phyloP scores from a whole-genome alignment of 306 rosid genomes.

The Lotus japonicus region DNA sequence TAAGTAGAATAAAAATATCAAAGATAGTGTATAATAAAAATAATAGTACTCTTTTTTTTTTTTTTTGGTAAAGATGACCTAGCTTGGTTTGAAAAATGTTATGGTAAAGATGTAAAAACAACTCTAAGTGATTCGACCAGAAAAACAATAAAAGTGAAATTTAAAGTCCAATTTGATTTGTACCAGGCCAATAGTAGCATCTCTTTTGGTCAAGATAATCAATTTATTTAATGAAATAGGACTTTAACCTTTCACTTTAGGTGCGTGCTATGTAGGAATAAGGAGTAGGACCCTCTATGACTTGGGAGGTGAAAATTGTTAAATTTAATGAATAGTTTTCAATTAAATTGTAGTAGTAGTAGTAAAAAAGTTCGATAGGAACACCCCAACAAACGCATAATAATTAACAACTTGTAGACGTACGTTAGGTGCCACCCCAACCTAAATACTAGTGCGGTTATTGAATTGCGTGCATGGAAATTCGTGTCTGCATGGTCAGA shows the following conservation, averaged over 20 bases:
- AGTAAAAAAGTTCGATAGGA: background rate
- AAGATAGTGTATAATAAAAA: too few relatives aligned
- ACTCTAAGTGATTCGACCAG: too few relatives aligned
- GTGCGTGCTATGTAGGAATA: background rate
- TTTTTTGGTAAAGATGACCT: too few relatives aligned
- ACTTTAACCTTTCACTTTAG: background rate
- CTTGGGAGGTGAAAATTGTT: background rate
- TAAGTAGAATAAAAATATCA: too few relatives aligned
- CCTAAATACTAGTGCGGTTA: background rate
- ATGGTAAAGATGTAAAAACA: too few relatives aligned
- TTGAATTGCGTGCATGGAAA: constrained; percentile 11
- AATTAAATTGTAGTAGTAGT: too few relatives aligned
- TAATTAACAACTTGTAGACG: background rate
- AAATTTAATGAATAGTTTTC: too few relatives aligned
- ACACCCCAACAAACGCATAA: background rate
- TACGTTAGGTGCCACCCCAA: background rate
- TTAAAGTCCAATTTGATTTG: too few relatives aligned
- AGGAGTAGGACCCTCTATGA: background rate
- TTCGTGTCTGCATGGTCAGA: background rate
- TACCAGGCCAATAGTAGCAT: too few relatives aligned
- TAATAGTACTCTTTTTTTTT: too few relatives aligned
- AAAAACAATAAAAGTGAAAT: too few relatives aligned
- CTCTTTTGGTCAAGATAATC: background rate
- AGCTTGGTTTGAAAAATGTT: too few relatives aligned
- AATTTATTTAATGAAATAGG: background rate